Evolutionary conservation across 1,284 basidiomycete genomes (phyloP).

Genomic region (Cutaneotrichosporon cyanovorans): DNA sequence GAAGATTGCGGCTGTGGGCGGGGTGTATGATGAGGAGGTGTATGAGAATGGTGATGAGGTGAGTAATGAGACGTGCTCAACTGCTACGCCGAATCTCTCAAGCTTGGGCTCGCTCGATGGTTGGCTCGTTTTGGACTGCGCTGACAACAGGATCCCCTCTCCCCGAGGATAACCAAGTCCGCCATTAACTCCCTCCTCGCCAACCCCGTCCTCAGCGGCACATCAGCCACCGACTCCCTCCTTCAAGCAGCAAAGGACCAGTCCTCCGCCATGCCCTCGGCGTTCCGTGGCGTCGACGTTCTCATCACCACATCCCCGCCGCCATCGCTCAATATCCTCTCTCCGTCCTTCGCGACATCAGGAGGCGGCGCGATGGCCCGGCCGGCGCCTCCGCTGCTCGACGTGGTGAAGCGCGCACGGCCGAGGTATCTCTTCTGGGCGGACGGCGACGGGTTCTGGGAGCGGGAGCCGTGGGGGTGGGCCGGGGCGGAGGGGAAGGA

Average conservation of each 20-base stretch:
- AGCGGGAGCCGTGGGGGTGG: conserved; percentile 83
- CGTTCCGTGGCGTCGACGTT: conserved; percentile 64
- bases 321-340: conserved; percentile 58
- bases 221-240: conserved; percentile 51
- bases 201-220: conserved; percentile 44
- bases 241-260: conserved; percentile 64
- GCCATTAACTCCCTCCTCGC: conserved; percentile 58
- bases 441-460: conserved; percentile 66
- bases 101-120: no score
- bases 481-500: conserved; percentile 54
- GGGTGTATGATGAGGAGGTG: conserved; percentile 59
- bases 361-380: conserved; percentile 41
- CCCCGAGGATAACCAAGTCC: conserved; percentile 63
- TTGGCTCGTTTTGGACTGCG: no score
- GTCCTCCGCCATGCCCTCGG: conserved; percentile 51
- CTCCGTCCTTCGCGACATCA: conserved; percentile 48
- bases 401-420: conserved; percentile 51
- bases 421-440: conserved; percentile 50
- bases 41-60: conserved; percentile 40
- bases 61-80: no score
- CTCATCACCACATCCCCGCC: conserved; percentile 76
- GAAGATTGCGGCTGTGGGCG: conserved; percentile 77
- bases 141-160: conserved; percentile 55
- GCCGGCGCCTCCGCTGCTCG: conserved; percentile 58
- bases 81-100: no score